A percentile compares a stretch with the other conserved stretches of the same genome.
Conservation (phyloP, 345 rosid genomes). For the Melaleuca quinquenervia region DNA sequence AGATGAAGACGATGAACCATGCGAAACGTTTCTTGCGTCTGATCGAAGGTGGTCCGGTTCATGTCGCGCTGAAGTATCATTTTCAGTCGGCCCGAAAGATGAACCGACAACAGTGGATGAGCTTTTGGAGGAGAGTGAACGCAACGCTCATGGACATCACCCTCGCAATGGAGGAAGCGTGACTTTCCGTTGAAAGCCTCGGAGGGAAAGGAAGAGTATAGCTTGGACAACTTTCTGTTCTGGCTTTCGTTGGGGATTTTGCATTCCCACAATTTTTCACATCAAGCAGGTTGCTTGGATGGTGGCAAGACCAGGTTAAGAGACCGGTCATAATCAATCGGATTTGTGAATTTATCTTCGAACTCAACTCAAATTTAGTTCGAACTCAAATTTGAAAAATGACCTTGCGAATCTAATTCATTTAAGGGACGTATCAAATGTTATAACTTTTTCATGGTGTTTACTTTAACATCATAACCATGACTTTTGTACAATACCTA, state of each 20-base stretch:
- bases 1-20: background rate
- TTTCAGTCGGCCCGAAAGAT: background rate
- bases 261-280: background rate
- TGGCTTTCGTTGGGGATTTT: background rate
- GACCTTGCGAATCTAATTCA: too few relatives aligned
- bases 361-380: background rate
- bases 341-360: background rate
- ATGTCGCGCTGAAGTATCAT: background rate
- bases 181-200: background rate
- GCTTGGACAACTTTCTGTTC: background rate
- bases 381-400: background rate
- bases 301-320: background rate
- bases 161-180: background rate
- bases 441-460: too few relatives aligned
- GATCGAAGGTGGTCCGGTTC: background rate
- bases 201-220: background rate
- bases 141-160: background rate
- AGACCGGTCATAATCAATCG: fast-evolving
- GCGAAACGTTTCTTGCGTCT: background rate
- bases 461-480: too few relatives aligned
- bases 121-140: background rate
- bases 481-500: too few relatives aligned
- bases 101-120: background rate
- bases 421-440: too few relatives aligned
- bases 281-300: background rate